Evolutionary conservation across 1,284 basidiomycete genomes (phyloP).

Genomic region (Cryptococcus sp.): DNA sequence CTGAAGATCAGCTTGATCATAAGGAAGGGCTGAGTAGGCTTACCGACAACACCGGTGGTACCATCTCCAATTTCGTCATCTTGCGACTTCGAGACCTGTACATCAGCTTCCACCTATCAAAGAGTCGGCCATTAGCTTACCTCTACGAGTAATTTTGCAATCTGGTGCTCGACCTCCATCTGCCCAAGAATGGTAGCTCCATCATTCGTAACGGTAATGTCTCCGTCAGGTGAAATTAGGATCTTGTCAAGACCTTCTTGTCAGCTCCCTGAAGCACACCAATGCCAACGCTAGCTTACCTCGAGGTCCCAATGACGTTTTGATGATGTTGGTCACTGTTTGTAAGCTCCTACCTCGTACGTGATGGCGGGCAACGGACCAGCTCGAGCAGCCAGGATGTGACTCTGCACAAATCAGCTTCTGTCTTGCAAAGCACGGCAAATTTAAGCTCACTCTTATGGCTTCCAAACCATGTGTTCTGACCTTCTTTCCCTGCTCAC

Average conservation of each 20-base stretch:
- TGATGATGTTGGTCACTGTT: conserved; percentile 86
- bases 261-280: not conserved
- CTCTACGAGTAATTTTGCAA: conserved; percentile 95
- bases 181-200: conserved; percentile 92
- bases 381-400: conserved; percentile 81
- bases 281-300: conserved; percentile 56
- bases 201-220: conserved; percentile 98
- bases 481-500: conserved; percentile 93
- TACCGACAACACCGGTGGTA: conserved; percentile 96
- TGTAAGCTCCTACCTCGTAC: not conserved
- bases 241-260: conserved; percentile 91
- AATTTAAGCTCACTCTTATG: conserved; percentile 68
- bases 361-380: conserved; percentile 12
- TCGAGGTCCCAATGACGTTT: conserved; percentile 90
- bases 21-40: conserved; percentile 40
- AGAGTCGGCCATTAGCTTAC: conserved; percentile 46
- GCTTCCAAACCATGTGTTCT: conserved; percentile 91
- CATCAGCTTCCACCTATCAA: conserved; percentile 5
- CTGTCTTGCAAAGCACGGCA: not conserved
- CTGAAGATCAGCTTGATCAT: conserved; percentile 47
- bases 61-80: conserved; percentile 99
- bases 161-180: conserved; percentile 98
- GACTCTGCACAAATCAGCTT: conserved; percentile 57
- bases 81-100: conserved; percentile 74
- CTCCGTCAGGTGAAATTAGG: conserved; percentile 94